Conservation (phyloP, 1,284 basidiomycete species). For the Marasmius fiardii region DNA sequence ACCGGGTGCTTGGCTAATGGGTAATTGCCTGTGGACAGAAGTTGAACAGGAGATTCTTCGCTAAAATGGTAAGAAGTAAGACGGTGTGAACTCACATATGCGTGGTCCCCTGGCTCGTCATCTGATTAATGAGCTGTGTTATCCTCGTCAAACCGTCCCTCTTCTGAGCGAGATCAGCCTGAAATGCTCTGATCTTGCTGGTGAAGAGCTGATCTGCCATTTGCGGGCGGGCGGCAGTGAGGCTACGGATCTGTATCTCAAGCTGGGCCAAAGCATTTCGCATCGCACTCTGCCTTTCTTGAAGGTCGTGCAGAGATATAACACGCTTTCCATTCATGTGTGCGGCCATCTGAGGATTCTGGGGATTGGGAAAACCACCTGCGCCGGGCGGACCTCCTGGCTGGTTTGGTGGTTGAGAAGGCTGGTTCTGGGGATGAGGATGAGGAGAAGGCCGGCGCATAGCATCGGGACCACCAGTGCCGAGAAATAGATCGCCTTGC, state of each 20-base stretch:
- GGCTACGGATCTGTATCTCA: background rate
- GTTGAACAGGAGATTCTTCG: background rate
- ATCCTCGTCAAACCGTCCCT: background rate
- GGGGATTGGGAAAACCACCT: background rate
- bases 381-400: background rate
- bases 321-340: background rate
- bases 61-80: background rate
- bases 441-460: conserved; percentile 50
- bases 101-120: background rate
- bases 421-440: conserved; percentile 21
- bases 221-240: background rate
- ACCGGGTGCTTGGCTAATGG: background rate
- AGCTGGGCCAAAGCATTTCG: background rate
- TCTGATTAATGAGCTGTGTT: conserved; percentile 1
- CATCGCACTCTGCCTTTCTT: background rate
- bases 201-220: background rate
- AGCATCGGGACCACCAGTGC: conserved; percentile 31
- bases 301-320: background rate
- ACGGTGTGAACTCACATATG: background rate
- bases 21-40: background rate
- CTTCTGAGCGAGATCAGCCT: background rate
- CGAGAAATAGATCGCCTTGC: conserved; percentile 5
- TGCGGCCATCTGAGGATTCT: conserved; percentile 7
- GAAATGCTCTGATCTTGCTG: background rate
- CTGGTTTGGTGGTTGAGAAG: background rate